Conservation (phyloP, 768 basidiomycete species). For the Lentinula edodes region DNA sequence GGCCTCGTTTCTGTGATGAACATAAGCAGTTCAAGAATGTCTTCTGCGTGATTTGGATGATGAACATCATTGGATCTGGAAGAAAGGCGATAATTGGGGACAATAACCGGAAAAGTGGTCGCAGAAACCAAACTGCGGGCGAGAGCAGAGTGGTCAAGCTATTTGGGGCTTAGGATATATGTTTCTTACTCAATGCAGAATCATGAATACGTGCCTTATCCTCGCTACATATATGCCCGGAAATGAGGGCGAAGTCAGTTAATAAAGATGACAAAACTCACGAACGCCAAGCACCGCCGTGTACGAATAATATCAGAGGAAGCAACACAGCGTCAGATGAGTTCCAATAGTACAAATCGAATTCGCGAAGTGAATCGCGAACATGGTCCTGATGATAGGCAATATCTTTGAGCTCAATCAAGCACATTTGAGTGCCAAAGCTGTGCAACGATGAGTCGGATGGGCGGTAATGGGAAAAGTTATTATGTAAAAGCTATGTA, state of each 20-base stretch:
- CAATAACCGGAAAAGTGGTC: conserved; percentile 54
- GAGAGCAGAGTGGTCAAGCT: conserved; percentile 39
- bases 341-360: conserved; percentile 50
- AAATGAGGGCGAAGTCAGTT: neutral
- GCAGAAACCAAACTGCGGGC: conserved; percentile 46
- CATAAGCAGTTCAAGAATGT: conserved; percentile 55
- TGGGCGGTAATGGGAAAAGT: neutral
- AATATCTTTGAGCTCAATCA: conserved; percentile 27
- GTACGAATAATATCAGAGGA: conserved; percentile 66
- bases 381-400: conserved; percentile 27
- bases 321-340: conserved; percentile 5
- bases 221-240: conserved; percentile 38
- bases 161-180: neutral
- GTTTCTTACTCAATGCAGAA: neutral
- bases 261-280: conserved; percentile 29
- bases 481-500: neutral
- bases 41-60: conserved; percentile 70
- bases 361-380: conserved; percentile 32
- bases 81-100: conserved; percentile 79
- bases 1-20: conserved; percentile 33
- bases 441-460: neutral
- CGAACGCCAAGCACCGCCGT: conserved; percentile 84
- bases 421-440: neutral
- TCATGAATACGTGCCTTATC: conserved; percentile 46
- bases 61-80: conserved; percentile 31